Conservation (phyloP, 1,284 basidiomycete species). For the Cerrena zonata region DNA sequence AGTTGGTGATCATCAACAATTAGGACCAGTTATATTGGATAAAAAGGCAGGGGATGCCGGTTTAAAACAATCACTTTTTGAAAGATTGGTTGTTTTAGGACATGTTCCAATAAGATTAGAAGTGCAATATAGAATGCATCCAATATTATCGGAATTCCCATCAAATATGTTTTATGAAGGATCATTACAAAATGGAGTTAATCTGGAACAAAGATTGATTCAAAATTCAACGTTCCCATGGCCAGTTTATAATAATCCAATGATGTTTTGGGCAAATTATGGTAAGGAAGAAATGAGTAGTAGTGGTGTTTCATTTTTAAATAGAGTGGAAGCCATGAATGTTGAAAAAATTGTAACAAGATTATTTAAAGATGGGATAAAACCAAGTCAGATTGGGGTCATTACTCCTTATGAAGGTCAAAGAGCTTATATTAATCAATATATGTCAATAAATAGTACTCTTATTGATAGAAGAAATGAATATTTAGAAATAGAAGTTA, state of each 20-base stretch:
- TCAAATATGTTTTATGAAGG: constrained; percentile 99
- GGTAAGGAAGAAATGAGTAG: constrained; percentile 99
- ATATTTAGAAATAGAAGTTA: constrained; percentile 99
- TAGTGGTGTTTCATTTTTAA: constrained; percentile 93
- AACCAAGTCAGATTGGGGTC: constrained; percentile 93
- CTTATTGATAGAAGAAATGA: constrained; percentile 98
- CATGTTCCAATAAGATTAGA: constrained; percentile 97
- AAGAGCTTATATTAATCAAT: constrained; percentile 96
- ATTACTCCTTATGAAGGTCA: constrained; percentile 99
- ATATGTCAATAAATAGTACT: constrained; percentile 98
- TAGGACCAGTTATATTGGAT: constrained; percentile 99
- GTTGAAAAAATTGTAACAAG: constrained; percentile 99
- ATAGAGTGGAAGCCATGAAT: constrained; percentile 93
- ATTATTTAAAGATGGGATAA: constrained; percentile 98
- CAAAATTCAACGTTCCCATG: constrained; percentile 99
- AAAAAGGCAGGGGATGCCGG: constrained; percentile 98
- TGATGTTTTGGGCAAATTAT: constrained; percentile 99
- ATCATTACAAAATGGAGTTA: constrained; percentile 97
- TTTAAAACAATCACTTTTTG: constrained; percentile 94
- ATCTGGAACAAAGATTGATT: constrained; percentile 91
- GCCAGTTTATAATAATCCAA: constrained; percentile 97
- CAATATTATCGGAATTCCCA: constrained; percentile 97
- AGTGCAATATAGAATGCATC: constrained; percentile 99
- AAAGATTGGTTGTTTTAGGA: constrained; percentile 89
- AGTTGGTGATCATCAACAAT: constrained; percentile 96